Evolutionary conservation across 495 filamentous ascomycete species (phyloP), one percentile per base, ranked within the genome.

Genomic region (Chaetomium tenue): DNA sequence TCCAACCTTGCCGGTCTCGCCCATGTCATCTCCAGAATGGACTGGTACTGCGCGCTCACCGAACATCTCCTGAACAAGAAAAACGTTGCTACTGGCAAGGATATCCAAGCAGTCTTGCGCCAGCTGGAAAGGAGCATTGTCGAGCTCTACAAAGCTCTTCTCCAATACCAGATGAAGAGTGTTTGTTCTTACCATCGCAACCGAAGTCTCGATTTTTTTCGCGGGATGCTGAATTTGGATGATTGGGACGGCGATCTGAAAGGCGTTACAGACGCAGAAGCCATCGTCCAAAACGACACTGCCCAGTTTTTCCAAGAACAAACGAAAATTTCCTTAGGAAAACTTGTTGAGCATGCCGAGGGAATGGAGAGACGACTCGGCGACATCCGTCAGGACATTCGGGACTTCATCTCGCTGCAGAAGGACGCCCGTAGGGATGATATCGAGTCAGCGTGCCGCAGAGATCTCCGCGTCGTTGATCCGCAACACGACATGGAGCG

Each of bases 1-100:
- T 71, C 72, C 50, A 74, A 74, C 64, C 71, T 65, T 48, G 63
- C 60, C 28, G 70, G 70, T 39, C 74, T 76, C 61, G 26, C 64
- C n/a, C 60, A 75, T 50, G 68, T 76, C 37, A 60, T 74, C 59
- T 72, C 70, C 42, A 65, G 71, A 50, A 76, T 76, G 70, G 67
- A 75, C 6, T 75, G 70, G 73, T 76, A 76, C 61, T 75, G 71
- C 66, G 62, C 61, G n/a, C 63, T 75, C 58, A 56, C 65, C 33
- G 51, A 70, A 46, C 66, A 65, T 52, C 64, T 76, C 50, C 52
- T 68, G 44, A 67, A 69, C 15, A 59, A 58, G 56, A 15, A 58
- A 9, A 16, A 44, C 40, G 15, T 58, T 18, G 56, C 7, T 39
- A 9, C 51, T 54, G 51, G 51, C 23, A 57, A 66, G 16, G 15